Evolutionary conservation across 805 yeast genomes (phyloP), one percentile per base, ranked within the genome.

Genomic region (Ogataea pilisensis): DNA sequence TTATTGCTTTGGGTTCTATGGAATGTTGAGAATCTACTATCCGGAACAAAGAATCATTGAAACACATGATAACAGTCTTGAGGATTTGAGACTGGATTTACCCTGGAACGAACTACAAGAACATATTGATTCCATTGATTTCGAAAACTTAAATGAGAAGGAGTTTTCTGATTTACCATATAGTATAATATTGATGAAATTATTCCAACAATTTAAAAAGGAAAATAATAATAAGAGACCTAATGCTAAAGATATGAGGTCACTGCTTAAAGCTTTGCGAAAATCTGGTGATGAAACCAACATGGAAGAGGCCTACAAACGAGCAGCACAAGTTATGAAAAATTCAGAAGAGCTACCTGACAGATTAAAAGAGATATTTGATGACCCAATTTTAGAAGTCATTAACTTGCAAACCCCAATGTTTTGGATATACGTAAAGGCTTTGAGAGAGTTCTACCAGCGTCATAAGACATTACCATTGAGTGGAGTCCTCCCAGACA

Each of bases 401-500:
- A 24, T 36, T 11, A 52, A 64, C 14, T 54, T 63, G 20, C 44
- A 49, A 2, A 50, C 56, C 9, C 49, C 64, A 2, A 46, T 60
- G 16, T 85, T 85, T 53, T 88, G 95, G 95, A 57, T 74, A 2
- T 68, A 77, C 16, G 68, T 75, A 0, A 63, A 60, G 31, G 84
- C 89, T 0, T 64, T 87, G 37, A 64, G 70, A 32, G 44, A 49
- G 7, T 88, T 79, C 57, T 69, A 78, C 31, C 60, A 65, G 18
- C 53, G 59, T 14, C 54, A 61, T 34, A 50, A 55, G 3, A 57
- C 64, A 5, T 65, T 86, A n/a, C 95, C 96, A 0, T 60, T 87
- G 2, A 70, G 82, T 3, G 96, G 95, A 0, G 72, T 66, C 0
- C 56, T 90, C 5, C 95, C 96, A 0, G 98, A 90, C 58, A 91